Base-by-base conservation (phyloP, 2,329 filamentous ascomycete genomes). In the Clarireedia paspali region DNA sequence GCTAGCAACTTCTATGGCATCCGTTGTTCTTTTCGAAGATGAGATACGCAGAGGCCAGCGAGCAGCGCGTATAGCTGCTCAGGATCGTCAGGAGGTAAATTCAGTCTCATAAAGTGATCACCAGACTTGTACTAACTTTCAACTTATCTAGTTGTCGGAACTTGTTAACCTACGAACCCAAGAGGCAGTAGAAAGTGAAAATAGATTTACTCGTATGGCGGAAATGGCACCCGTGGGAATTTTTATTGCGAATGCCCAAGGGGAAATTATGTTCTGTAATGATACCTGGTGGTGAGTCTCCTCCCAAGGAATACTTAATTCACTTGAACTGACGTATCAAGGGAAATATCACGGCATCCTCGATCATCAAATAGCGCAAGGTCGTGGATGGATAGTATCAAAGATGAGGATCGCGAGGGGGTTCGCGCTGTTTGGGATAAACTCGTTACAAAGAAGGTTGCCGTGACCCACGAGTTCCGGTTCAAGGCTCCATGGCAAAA, bases 1-100 rank as follows among this genome's bases (percentile, higher is more conserved):
- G 67, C 74, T 92, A 7, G 87, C 85, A 7, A 92, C 88, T 0
- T 90, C 88, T 0, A 78, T 92, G 68, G 88, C 88, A 1, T 91
- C 88, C 0, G 88, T 91, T 0, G 87, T 91, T 0, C 71, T 94
- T 1, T 91, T 91, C 57, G 88, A 92, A 67, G 88, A 92, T 62
- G 89, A 94, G 67, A 91, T 92, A 60, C 81, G 80, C 57, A 79
- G 87, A 58, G 86, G 87, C 0, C 84, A 90, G 69, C 79, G 77
- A 63, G 88, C 88, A 1, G 89, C 88, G 20, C 83, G 82, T 55
- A 75, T 91, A 36, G 89, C 89, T 9, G 87, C 87, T 2, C 73
- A 88, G 59, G 88, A 94, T 68, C 83, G 86, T 2, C 87, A 89
- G 62, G 85, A 90, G 64, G 78, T 94, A 2, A 49, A n/a, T 49